Base-by-base conservation (phyloP, 2,329 filamentous ascomycete genomes). In the Pseudofabraea citricarpa region DNA sequence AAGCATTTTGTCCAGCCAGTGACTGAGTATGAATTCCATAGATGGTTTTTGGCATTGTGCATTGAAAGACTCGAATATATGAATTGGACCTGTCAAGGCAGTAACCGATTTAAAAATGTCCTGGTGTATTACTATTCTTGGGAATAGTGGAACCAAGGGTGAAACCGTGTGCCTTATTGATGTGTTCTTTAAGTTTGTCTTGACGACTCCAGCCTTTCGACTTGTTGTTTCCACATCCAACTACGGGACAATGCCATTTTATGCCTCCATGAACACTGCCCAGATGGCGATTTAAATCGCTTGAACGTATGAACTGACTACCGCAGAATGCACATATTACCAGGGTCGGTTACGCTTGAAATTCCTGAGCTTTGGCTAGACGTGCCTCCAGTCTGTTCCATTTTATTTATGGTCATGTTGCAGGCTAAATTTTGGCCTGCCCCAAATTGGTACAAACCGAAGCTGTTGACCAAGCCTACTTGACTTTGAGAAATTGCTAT, bases 131-230 rank as follows among this genome's bases (percentile, higher is more conserved):
- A n/a, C n/a, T n/a, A n/a, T n/a, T n/a, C n/a, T n/a, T n/a, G n/a
- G n/a, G n/a, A n/a, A n/a, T n/a, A n/a, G n/a, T n/a, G n/a, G n/a
- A n/a, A n/a, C n/a, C n/a, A n/a, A n/a, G n/a, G n/a, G n/a, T n/a
- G n/a, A n/a, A n/a, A 1, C 51, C 49, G 42, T 52, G 51, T 38
- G 44, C 50, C 39, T 54, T 18, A 23, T 37, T 50, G 36, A 46
- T 45, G 41, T 54, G 49, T 13, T 41, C 36, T 29, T 37, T 48
- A 45, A 54, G 27, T 20, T 54, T 52, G 38, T 52, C 47, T 12
- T 43, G 21, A 36, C 49, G 49, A 15, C 47, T 47, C 15, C 51
- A 54, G 9, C 51, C 49, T 8, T 52, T 49, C 15, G 49, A 47
- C 20, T 39, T 12, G 19, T 52, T 52, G 35, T 52, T 50, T 29